Evolutionary conservation across 441 rosid species (phyloP).

Genomic region (Theobroma grandiflorum): DNA sequence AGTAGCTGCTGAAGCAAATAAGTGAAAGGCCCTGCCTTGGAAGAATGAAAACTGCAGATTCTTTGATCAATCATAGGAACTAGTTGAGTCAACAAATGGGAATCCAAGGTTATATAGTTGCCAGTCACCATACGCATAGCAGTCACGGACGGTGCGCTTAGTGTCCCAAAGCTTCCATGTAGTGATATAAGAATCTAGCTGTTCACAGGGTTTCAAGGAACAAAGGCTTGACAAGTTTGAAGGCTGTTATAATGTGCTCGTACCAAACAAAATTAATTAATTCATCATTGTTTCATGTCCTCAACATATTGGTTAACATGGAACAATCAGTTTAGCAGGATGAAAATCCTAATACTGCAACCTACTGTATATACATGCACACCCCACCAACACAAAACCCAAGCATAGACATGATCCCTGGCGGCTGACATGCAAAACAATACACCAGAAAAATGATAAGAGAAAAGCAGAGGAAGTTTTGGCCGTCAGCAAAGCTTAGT

Average conservation of each 20-base stretch:
- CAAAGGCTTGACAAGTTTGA: background rate
- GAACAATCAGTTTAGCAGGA: slow-evolving; percentile 9
- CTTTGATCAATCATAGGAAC: background rate
- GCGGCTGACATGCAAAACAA: background rate
- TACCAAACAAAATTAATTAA: background rate
- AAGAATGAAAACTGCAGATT: background rate
- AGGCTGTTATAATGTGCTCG: background rate
- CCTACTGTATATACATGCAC: slow-evolving; percentile 16
- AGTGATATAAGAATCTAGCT: background rate
- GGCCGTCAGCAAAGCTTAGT: slow-evolving; percentile 19
- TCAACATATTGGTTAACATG: background rate
- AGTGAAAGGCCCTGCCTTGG: background rate
- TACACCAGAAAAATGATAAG: background rate
- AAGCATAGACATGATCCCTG: background rate
- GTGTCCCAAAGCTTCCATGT: background rate
- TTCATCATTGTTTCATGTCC: background rate
- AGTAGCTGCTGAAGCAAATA: too few species aligned
- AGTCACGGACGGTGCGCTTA: background rate
- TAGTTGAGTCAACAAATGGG: background rate
- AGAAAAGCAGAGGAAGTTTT: background rate
- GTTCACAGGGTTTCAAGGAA: background rate
- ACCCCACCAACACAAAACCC: background rate
- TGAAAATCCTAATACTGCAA: slow-evolving; percentile 17
- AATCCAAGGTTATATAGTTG: background rate
- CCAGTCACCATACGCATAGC: background rate